Evolutionary conservation across 2,329 filamentous ascomycete genomes (phyloP).

Genomic region (Penicillium sp.): DNA sequence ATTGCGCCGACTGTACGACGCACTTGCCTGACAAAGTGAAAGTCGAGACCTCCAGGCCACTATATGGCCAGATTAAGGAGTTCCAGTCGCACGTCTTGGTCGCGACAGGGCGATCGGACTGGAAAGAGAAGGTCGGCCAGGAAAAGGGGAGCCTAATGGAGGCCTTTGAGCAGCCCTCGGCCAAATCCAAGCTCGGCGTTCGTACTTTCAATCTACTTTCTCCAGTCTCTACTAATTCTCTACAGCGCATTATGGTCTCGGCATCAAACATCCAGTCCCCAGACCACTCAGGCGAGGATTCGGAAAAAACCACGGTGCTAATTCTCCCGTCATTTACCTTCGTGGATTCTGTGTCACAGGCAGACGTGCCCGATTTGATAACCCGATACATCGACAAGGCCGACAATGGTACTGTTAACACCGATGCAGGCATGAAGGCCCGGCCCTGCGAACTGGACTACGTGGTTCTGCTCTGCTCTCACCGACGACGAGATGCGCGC

Average conservation of each 20-base stretch:
- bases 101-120: constrained; percentile 37
- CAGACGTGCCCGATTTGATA: constrained; percentile 60
- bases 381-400: constrained; percentile 57
- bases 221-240: not conserved
- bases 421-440: constrained; percentile 37
- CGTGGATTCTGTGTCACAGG: constrained; percentile 69
- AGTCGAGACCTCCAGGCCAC: constrained; percentile 26
- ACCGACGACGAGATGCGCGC: constrained; percentile 79
- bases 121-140: constrained; percentile 33
- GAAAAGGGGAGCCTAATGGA: constrained; percentile 50
- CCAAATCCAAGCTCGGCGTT: constrained; percentile 64
- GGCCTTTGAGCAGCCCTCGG: constrained; percentile 42
- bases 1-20: constrained; percentile 37
- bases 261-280: constrained; percentile 31
- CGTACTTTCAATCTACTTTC: constrained; percentile 3
- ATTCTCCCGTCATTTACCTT: constrained; percentile 76
- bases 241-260: constrained; percentile 34
- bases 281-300: constrained; percentile 9
- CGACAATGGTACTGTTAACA: constrained; percentile 32
- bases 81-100: constrained; percentile 36
- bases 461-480: constrained; percentile 82
- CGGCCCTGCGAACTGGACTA: constrained; percentile 71
- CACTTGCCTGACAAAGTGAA: constrained; percentile 35
- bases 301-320: constrained; percentile 62
- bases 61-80: constrained; percentile 37